These are phyloP conservation scores for Peronosclerospora sorghi DNA, from an alignment of 352 stramenopile species.

Conservation along the genomic window DNA sequence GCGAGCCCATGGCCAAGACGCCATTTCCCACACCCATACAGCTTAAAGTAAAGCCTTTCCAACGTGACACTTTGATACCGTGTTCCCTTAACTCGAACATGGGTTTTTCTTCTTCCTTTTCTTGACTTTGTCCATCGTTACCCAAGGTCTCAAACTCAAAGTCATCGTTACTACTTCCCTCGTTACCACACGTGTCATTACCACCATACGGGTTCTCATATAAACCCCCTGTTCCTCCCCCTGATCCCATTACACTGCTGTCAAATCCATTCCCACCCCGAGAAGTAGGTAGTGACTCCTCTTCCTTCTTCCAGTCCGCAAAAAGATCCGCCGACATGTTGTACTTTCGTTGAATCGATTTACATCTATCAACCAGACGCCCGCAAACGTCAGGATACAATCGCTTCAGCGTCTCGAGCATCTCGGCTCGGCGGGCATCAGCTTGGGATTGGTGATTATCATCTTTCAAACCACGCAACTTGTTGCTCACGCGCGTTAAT, in stretches of 20 bases:
- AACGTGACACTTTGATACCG: slow-evolving; percentile 70
- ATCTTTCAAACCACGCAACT: too few relatives aligned
- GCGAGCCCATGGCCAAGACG: slow-evolving; percentile 70
- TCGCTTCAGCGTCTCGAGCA: too few relatives aligned
- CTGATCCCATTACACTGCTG: not conserved
- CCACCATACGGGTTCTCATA: slow-evolving; percentile 35
- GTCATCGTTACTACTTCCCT: slow-evolving; percentile 43
- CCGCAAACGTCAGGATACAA: too few relatives aligned
- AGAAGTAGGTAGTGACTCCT: slow-evolving; percentile 28
- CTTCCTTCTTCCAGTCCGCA: slow-evolving; percentile 82
- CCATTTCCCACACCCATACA: slow-evolving; percentile 75
- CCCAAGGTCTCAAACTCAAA: slow-evolving; percentile 68
- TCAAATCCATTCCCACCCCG: slow-evolving; percentile 7
- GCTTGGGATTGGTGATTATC: too few relatives aligned
- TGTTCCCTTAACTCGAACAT: slow-evolving; percentile 85
- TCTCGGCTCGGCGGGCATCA: too few relatives aligned
- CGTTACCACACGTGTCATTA: slow-evolving; percentile 11
- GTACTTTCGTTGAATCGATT: too few relatives aligned
- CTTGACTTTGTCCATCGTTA: slow-evolving; percentile 21
- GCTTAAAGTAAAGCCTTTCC: slow-evolving; percentile 77
- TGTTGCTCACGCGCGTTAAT: too few relatives aligned
- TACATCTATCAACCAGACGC: too few relatives aligned
- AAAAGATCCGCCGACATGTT: slow-evolving; percentile 85
- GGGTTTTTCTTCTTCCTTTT: slow-evolving; percentile 61
- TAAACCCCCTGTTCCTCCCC: not conserved